A percentile compares a stretch with the other conserved stretches of the same genome.
Conservation (phyloP, 345 rosid genomes). For the Citrus inodora region DNA sequence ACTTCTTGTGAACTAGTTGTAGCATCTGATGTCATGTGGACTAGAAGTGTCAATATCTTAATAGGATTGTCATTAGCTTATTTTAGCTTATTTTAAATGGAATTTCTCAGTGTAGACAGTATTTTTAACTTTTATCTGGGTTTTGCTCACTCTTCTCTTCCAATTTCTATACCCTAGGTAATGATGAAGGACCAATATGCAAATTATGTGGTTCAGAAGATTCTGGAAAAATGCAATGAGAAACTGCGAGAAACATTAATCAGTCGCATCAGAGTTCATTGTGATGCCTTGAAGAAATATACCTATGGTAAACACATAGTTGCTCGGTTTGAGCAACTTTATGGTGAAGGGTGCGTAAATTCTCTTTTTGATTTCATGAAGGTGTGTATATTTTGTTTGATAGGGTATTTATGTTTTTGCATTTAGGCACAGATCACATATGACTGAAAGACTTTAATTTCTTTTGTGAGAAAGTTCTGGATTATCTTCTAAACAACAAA, state of each 20-base stretch:
- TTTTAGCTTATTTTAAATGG: background rate
- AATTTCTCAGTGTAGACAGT: background rate
- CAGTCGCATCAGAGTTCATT: constrained; percentile 59
- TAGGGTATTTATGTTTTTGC: background rate
- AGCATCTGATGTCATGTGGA: background rate
- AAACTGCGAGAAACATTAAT: constrained; percentile 65
- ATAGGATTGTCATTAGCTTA: background rate
- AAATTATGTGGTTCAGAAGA: constrained; percentile 93
- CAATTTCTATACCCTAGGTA: constrained; percentile 34
- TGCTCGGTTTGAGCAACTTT: constrained; percentile 84
- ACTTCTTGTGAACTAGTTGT: background rate
- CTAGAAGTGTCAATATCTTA: background rate
- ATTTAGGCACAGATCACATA: background rate
- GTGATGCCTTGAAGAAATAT: constrained; percentile 83
- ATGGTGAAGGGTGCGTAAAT: constrained; percentile 60
- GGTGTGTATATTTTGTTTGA: background rate
- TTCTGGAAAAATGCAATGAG: constrained; percentile 74
- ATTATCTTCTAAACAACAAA: background rate
- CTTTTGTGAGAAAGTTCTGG: background rate
- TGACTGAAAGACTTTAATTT: background rate
- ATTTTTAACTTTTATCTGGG: constrained; percentile 10
- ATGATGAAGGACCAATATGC: constrained; percentile 99
- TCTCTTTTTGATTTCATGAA: background rate
- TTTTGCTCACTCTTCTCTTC: background rate
- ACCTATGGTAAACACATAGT: constrained; percentile 98